Conservation (phyloP, 352 stramenopile genomes). For the Aphanomyces cochlioides region DNA sequence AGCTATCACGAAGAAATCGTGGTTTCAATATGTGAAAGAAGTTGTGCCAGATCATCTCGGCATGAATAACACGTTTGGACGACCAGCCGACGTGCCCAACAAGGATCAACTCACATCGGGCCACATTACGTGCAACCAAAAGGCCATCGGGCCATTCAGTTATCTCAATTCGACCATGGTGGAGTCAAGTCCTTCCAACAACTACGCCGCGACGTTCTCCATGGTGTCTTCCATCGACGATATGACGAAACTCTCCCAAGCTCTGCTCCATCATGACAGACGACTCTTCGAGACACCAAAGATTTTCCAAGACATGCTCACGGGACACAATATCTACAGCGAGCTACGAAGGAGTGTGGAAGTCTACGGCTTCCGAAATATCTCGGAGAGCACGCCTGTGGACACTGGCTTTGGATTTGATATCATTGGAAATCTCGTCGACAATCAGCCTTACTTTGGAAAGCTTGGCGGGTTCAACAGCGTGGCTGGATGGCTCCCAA, state of each 20-base stretch:
- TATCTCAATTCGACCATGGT: conserved; percentile 31
- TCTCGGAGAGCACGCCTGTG: too few relatives aligned
- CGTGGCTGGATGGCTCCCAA: conserved; percentile 47
- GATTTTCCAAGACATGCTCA: conserved; percentile 53
- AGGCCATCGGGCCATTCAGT: conserved; percentile 48
- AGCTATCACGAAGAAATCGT: conserved; percentile 43
- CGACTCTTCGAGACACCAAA: conserved; percentile 39
- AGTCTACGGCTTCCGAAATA: too few relatives aligned
- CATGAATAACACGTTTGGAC: conserved; percentile 56
- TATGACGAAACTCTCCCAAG: conserved; percentile 47
- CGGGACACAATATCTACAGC: conserved; percentile 36
- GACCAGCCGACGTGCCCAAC: conserved; percentile 32
- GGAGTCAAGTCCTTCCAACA: too few relatives aligned
- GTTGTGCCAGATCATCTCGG: conserved; percentile 53
- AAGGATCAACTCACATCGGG: conserved; percentile 40
- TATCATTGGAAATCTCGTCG: conserved; percentile 47
- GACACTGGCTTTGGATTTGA: conserved; percentile 64
- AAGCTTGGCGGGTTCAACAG: conserved; percentile 61
- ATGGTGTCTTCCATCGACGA: conserved; percentile 52
- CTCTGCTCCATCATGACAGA: conserved; percentile 55
- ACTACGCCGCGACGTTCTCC: conserved; percentile 42
- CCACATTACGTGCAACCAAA: conserved; percentile 48
- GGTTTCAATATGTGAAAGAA: conserved; percentile 49
- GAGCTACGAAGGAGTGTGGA: too few relatives aligned
- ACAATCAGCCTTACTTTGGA: conserved; percentile 61